phyloP scores from a whole-genome alignment of 164 flowering plant species.

The Umbilicus rupestris region DNA sequence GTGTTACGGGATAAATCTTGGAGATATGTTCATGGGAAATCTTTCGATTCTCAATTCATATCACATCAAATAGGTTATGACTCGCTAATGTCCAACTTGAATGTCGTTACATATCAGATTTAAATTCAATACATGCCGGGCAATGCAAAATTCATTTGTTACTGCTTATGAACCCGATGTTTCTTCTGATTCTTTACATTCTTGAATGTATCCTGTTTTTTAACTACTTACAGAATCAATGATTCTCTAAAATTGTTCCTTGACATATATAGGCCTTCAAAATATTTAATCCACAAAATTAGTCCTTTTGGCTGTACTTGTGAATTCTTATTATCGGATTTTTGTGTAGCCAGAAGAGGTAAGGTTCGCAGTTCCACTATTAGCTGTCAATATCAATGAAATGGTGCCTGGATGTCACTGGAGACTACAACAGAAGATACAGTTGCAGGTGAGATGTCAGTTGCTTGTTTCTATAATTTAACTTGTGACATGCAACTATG shows the following conservation, averaged over 20 bases:
- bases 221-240: neutral
- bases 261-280: neutral
- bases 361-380: conserved; percentile 68
- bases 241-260: neutral
- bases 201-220: neutral
- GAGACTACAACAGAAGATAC: conserved; percentile 53
- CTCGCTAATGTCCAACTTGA: neutral
- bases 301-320: neutral
- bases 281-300: neutral
- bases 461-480: neutral
- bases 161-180: neutral
- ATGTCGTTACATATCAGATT: neutral
- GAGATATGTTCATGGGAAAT: neutral
- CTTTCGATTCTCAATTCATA: neutral
- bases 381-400: conserved; percentile 67
- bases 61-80: neutral
- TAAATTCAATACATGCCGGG: neutral
- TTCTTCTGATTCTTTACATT: neutral
- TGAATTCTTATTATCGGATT: conserved; percentile 25
- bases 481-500: neutral
- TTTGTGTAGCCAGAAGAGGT: conserved; percentile 88
- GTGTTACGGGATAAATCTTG: neutral
- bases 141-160: neutral
- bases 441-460: conserved; percentile 50
- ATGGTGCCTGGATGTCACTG: conserved; percentile 44